Conservation (phyloP, 768 basidiomycete species). For the Baorangia bicolor region DNA sequence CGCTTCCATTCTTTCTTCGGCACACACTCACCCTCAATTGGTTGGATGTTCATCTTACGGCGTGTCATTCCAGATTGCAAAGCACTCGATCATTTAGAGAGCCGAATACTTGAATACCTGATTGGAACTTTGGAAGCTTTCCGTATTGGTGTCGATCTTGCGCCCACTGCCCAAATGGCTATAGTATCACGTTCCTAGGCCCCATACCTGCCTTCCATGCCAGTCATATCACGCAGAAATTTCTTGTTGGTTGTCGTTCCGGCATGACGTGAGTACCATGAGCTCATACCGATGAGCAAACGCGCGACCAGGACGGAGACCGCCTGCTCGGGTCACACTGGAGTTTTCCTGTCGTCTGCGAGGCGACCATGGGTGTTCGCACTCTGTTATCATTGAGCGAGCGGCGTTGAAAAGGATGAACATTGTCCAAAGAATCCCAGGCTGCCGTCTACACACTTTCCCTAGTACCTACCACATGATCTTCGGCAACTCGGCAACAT, state of each 20-base stretch:
- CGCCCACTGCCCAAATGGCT: not conserved
- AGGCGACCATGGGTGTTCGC: too few species aligned
- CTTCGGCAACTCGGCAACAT: too few species aligned
- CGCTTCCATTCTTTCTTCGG: too few species aligned
- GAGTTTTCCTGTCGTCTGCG: too few species aligned
- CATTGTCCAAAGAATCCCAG: too few species aligned
- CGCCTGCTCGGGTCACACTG: not conserved
- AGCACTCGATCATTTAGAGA: not conserved
- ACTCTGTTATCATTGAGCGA: too few species aligned
- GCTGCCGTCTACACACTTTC: not conserved
- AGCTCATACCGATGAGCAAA: not conserved
- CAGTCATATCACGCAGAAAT: not conserved
- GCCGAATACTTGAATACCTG: not conserved
- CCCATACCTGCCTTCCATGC: not conserved
- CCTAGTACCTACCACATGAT: not conserved
- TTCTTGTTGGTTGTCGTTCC: not conserved
- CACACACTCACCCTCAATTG: not conserved
- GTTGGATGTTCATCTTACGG: not conserved
- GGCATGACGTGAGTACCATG: not conserved
- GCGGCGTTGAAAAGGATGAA: too few species aligned
- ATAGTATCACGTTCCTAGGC: not conserved
- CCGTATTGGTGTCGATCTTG: not conserved
- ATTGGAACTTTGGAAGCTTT: not conserved
- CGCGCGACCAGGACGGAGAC: not conserved
- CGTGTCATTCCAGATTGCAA: too few species aligned